Evolutionary conservation across 1,284 basidiomycete genomes (phyloP).

Genomic region (Marasmius sp.): DNA sequence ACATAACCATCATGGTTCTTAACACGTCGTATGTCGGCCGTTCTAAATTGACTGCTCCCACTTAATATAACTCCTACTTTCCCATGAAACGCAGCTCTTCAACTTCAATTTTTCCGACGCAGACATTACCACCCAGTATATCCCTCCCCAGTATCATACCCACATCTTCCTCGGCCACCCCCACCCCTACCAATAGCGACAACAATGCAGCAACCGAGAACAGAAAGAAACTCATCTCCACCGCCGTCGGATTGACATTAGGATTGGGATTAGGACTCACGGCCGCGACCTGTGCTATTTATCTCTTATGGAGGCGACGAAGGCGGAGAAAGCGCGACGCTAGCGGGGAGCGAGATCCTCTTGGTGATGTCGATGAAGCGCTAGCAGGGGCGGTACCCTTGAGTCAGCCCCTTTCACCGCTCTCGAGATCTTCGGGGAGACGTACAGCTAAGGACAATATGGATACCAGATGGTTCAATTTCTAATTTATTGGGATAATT

Average conservation of each 20-base stretch:
- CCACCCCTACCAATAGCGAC: slow-evolving; percentile 11
- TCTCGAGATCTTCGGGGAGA: no score
- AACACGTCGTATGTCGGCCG: slow-evolving; percentile 36
- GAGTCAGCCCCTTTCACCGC: no score
- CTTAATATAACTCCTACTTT: not conserved
- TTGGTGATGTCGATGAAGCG: not conserved
- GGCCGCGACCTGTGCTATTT: slow-evolving; percentile 24
- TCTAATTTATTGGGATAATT: not conserved
- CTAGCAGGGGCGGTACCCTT: not conserved
- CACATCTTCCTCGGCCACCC: slow-evolving; percentile 12
- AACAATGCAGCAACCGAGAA: slow-evolving; percentile 14
- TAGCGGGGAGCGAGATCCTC: not conserved
- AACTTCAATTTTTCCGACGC: slow-evolving; percentile 40
- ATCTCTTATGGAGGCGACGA: slow-evolving; percentile 32
- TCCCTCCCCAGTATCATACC: slow-evolving; percentile 30
- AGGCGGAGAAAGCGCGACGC: slow-evolving; percentile 12
- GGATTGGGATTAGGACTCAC: slow-evolving; percentile 42
- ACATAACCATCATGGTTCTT: slow-evolving; percentile 37
- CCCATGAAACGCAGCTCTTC: slow-evolving; percentile 26
- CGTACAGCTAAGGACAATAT: not conserved
- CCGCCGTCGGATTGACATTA: slow-evolving; percentile 38
- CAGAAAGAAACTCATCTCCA: slow-evolving; percentile 23
- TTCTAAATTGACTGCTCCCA: not conserved
- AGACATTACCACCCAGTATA: slow-evolving; percentile 38
- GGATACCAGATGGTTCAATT: slow-evolving; percentile 2